Evolutionary conservation across 2,329 filamentous ascomycete genomes (phyloP).

Genomic region (Exophiala aquamarina): DNA sequence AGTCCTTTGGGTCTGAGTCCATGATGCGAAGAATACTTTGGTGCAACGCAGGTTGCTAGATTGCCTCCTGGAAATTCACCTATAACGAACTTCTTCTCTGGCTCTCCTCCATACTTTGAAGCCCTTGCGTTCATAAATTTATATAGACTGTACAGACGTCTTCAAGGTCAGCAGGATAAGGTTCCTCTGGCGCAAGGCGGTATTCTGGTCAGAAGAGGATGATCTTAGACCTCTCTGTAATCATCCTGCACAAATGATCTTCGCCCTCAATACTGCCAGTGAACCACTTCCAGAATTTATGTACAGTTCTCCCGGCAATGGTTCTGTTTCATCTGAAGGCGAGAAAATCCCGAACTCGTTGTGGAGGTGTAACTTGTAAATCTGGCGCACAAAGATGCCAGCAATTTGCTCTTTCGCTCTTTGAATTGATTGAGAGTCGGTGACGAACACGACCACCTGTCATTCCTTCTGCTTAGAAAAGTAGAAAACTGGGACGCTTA

Average conservation of each 20-base stretch:
- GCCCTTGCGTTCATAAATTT: conserved; percentile 1
- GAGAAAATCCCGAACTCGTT: conserved; percentile 6
- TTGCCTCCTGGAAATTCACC: conserved; percentile 65
- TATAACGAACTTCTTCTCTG: conserved; percentile 44
- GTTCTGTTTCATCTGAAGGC: neutral
- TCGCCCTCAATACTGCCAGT: conserved; percentile 1
- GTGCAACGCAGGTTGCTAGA: conserved; percentile 32
- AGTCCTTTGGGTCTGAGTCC: neutral
- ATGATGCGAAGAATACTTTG: conserved; percentile 6
- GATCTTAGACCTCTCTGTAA: conserved; percentile 1
- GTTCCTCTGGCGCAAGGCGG: conserved; percentile 11
- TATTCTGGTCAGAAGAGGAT: conserved; percentile 5
- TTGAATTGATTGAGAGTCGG: conserved; percentile 2
- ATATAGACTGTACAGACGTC: neutral
- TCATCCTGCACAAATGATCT: neutral
- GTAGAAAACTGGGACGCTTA: conserved; percentile 3
- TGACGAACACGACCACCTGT: conserved; percentile 4
- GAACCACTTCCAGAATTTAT: conserved; percentile 5
- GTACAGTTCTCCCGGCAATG: conserved; percentile 2
- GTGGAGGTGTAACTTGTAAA: neutral
- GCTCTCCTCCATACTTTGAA: conserved; percentile 1
- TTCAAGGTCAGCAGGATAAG: conserved; percentile 12
- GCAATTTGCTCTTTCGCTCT: conserved; percentile 2
- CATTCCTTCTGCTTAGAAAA: conserved; percentile 9
- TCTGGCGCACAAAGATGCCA: conserved; percentile 1